Evolutionary conservation across 2,329 filamentous ascomycete genomes (phyloP), one percentile per base, ranked within the genome.

Genomic region (Tothia fuscella): DNA sequence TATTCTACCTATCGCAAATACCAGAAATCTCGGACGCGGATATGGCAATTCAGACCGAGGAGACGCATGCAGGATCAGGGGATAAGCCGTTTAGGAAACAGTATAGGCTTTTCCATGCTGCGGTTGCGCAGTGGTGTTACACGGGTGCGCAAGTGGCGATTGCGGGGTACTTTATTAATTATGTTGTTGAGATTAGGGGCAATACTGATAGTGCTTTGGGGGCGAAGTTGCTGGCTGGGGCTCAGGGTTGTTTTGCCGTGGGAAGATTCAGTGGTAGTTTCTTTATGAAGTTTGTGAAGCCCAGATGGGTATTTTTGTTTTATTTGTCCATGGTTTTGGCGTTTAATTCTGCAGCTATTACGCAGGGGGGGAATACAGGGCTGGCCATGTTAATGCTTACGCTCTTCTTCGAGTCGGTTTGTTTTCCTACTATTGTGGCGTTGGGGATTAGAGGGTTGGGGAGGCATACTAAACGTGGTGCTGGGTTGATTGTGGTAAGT

Each of bases 21-120:
- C 80, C 80, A 5, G 81, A 86, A 57, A 77, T 86, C 50, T 84
- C 80, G 10, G 76, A 79, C 52, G 68, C 71, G 54, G 80, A 84
- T 49, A 82, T 80, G 74, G 69, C 66, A 20, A 66, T 74, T 51
- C 76, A 81, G 53, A 75, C n/a, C 13, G 10, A 74, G 2, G 59
- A 66, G 26, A 68, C 74, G 43, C 67, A 70, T 6, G 34, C 20
- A 6, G 68, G 67, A 36, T 70, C 67, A 38, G 67, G 72, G 44
- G 69, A 77, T 48, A 71, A 75, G 54, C 76, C 80, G 0, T 72
- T 85, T 48, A 62, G 66, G 51, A 81, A 82, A 59, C 80, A 85
- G 51, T 56, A 54, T 48, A 59, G 49, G 30, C 55, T 60, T 14
- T 61, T 60, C 54, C 56, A 47, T 44, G 55, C 51, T 45, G 50